A percentile compares a stretch with the other conserved stretches of the same genome.
Evolutionary conservation across 257 asterid genomes (phyloP).

Genomic region (Solanum lycopersicoides): DNA sequence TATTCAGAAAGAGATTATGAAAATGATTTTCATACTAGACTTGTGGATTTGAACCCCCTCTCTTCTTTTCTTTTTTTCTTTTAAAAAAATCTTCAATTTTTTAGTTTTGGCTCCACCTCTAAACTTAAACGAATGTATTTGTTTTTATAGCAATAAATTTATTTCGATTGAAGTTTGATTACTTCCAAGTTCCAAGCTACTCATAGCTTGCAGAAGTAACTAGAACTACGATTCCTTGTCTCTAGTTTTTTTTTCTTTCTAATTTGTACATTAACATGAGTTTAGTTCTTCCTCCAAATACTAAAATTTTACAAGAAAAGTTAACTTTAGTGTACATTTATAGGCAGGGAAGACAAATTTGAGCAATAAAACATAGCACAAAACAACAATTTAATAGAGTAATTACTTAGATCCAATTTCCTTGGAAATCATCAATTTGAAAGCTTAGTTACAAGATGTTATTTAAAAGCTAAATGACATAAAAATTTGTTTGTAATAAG

Average conservation of each 20-base stretch:
- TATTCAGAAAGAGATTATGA: no score
- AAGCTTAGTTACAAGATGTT: not conserved
- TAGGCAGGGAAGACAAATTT: not conserved
- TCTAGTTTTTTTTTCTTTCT: not conserved
- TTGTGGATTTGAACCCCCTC: no score
- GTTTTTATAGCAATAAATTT: not conserved
- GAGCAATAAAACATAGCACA: not conserved
- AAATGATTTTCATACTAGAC: no score
- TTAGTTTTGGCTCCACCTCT: no score
- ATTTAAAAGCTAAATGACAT: not conserved
- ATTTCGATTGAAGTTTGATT: not conserved
- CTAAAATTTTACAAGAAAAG: not conserved
- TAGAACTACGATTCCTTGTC: not conserved
- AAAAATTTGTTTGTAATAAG: not conserved
- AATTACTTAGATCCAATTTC: not conserved
- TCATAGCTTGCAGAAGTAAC: not conserved
- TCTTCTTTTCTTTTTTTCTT: fast-evolving
- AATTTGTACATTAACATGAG: not conserved
- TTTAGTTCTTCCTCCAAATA: not conserved
- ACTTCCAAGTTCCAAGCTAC: not conserved
- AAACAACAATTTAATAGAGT: not conserved
- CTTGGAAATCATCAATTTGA: not conserved
- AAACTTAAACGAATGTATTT: not conserved
- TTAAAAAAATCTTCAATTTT: no score
- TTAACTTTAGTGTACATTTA: not conserved